Conservation (phyloP, 148 eudicot species). For the Heliosperma pusillum region DNA sequence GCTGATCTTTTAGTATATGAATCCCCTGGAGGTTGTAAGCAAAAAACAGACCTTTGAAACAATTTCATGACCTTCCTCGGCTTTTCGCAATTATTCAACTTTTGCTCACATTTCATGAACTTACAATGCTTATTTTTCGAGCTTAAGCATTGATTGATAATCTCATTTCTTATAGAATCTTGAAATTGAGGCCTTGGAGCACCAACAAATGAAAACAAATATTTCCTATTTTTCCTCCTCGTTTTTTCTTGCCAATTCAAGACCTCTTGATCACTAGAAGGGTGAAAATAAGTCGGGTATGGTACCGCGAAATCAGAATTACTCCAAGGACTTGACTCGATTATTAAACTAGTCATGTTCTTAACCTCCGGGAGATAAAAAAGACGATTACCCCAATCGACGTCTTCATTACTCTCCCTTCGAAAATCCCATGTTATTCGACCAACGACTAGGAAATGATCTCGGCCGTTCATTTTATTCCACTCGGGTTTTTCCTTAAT, state of each 20-base stretch:
- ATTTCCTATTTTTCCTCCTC: slow-evolving; percentile 25
- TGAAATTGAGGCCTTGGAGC: slow-evolving; percentile 14
- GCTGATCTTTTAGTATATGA: slow-evolving; percentile 4
- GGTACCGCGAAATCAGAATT: slow-evolving; percentile 32
- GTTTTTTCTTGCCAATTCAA: slow-evolving; percentile 28
- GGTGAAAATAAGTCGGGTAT: slow-evolving; percentile 37
- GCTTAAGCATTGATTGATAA: slow-evolving; percentile 30
- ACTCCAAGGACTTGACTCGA: slow-evolving; percentile 22
- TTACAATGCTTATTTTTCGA: neutral
- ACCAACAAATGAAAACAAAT: slow-evolving; percentile 25
- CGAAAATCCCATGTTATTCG: slow-evolving; percentile 77
- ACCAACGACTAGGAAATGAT: slow-evolving; percentile 69
- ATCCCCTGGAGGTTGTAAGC: slow-evolving; percentile 6
- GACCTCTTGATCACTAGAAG: slow-evolving; percentile 21
- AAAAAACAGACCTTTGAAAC: slow-evolving; percentile 2
- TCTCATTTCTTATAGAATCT: slow-evolving; percentile 14
- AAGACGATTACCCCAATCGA: slow-evolving; percentile 26
- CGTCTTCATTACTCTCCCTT: slow-evolving; percentile 28
- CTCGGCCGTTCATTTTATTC: slow-evolving; percentile 43
- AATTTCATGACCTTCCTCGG: slow-evolving; percentile 7
- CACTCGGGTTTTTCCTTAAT: slow-evolving; percentile 51
- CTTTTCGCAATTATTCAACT: neutral
- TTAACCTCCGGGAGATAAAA: slow-evolving; percentile 19
- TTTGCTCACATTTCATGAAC: neutral
- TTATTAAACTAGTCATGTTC: slow-evolving; percentile 21